Evolutionary conservation across 164 flowering plant species (phyloP).

Genomic region (Umbilicus rupestris): DNA sequence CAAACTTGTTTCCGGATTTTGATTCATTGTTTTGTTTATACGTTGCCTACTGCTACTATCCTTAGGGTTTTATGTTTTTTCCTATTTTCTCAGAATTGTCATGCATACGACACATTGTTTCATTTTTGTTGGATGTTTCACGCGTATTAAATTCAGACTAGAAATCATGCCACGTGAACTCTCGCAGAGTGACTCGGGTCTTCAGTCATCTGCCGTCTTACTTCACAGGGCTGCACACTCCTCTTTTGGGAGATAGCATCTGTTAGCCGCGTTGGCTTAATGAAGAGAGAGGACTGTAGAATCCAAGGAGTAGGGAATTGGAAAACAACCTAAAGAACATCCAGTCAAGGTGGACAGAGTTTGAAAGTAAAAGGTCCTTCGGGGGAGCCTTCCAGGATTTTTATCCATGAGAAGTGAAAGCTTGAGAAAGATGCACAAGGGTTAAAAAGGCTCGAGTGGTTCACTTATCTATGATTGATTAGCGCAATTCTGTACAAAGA

Average conservation of each 20-base stretch:
- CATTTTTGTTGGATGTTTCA: too few relatives aligned
- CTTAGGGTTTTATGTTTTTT: too few relatives aligned
- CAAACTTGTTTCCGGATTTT: too few relatives aligned
- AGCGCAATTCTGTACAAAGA: too few relatives aligned
- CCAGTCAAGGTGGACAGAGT: slow-evolving; percentile 79
- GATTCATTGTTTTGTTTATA: too few relatives aligned
- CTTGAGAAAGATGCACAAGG: slow-evolving; percentile 57
- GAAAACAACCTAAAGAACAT: slow-evolving; percentile 69
- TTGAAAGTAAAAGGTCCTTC: slow-evolving; percentile 84
- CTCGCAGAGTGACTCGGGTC: neutral
- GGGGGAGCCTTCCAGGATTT: slow-evolving; percentile 70
- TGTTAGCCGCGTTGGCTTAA: slow-evolving; percentile 25
- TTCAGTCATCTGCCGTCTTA: slow-evolving; percentile 68
- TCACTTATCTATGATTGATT: too few relatives aligned
- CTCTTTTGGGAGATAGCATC: slow-evolving; percentile 51
- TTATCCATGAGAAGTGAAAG: slow-evolving; percentile 79
- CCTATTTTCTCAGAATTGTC: too few relatives aligned
- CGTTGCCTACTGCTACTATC: too few relatives aligned
- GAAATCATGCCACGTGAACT: neutral
- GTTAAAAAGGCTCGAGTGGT: slow-evolving; percentile 73
- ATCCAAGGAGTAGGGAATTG: slow-evolving; percentile 91
- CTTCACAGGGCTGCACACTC: too few relatives aligned
- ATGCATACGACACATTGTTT: too few relatives aligned
- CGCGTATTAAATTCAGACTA: too few relatives aligned
- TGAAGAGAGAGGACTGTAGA: slow-evolving; percentile 43